Percentiles rank a stretch among this genome's conserved stretches.
These are phyloP conservation scores for Candida piceae DNA, from an alignment of 805 yeast genomes.

Conservation along the genomic window DNA sequence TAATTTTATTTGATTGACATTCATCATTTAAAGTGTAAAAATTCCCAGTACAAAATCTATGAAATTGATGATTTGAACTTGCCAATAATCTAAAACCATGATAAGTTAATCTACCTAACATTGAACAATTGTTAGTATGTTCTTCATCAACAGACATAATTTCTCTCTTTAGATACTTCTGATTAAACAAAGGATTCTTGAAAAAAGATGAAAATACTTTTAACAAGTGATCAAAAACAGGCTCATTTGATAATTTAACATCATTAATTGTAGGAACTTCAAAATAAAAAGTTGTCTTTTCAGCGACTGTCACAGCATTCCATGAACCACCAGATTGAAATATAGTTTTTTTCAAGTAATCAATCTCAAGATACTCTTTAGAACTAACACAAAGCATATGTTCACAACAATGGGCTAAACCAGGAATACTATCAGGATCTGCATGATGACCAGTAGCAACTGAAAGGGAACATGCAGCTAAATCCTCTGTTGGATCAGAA, in stretches of 20 bases:
- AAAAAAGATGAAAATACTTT: constrained; percentile 49
- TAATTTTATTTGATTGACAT: constrained; percentile 29
- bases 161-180: constrained; percentile 41
- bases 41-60: constrained; percentile 63
- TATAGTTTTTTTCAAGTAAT: constrained; percentile 39
- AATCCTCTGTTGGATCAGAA: constrained; percentile 65
- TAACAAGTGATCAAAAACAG: constrained; percentile 42
- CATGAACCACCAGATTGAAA: constrained; percentile 47
- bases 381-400: constrained; percentile 63
- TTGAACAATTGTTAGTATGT: constrained; percentile 48
- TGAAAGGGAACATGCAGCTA: constrained; percentile 66
- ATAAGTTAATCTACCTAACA: constrained; percentile 42
- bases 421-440: constrained; percentile 67
- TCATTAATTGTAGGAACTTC: constrained; percentile 44
- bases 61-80: constrained; percentile 45
- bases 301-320: constrained; percentile 70
- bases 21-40: constrained; percentile 39
- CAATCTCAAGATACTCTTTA: constrained; percentile 45
- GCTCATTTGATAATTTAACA: constrained; percentile 9
- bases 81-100: constrained; percentile 56
- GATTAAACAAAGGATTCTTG: constrained; percentile 44
- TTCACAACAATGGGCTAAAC: constrained; percentile 88
- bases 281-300: constrained; percentile 58
- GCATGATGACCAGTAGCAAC: constrained; percentile 78
- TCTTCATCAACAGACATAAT: constrained; percentile 62